Evolutionary conservation across 768 basidiomycete species (phyloP).

Genomic region (Rhizopogon salebrosus): DNA sequence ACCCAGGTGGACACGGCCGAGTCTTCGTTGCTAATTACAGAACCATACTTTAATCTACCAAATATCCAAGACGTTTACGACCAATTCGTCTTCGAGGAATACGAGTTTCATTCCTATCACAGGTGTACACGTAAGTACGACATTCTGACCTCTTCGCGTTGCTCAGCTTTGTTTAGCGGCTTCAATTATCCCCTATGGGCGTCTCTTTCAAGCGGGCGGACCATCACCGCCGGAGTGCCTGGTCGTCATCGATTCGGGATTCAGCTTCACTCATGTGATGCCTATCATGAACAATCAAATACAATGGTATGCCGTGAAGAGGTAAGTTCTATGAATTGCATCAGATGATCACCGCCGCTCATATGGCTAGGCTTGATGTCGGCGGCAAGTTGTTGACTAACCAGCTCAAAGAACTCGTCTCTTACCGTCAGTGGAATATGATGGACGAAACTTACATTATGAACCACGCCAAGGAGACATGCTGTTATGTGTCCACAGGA

Average conservation of each 20-base stretch:
- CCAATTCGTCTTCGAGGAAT: conserved; percentile 95
- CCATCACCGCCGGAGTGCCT: conserved; percentile 67
- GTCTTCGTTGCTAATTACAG: conserved; percentile 80
- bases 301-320: conserved; percentile 76
- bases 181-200: conserved; percentile 69
- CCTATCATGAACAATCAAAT: conserved; percentile 74
- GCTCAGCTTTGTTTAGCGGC: conserved; percentile 52
- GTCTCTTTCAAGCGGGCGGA: conserved; percentile 51
- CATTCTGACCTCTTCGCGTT: conserved; percentile 14
- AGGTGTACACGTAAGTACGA: conserved; percentile 70
- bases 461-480: conserved; percentile 87
- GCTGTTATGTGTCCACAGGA: conserved; percentile 77
- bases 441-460: conserved; percentile 95
- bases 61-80: conserved; percentile 92
- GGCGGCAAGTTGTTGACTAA: conserved; percentile 96
- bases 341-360: conserved; percentile 11
- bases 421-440: conserved; percentile 97
- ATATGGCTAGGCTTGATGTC: conserved; percentile 71
- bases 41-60: conserved; percentile 91
- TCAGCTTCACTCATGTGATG: conserved; percentile 90
- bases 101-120: conserved; percentile 82
- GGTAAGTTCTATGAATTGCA: conserved; percentile 40
- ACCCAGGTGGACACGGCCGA: conserved; percentile 65
- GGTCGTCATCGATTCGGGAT: conserved; percentile 84
- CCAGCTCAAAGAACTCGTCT: conserved; percentile 88